Percentiles rank a stretch among this genome's conserved stretches.
phyloP scores from a whole-genome alignment of 352 stramenopile genomes.

The Elongisporangium anandrum region DNA sequence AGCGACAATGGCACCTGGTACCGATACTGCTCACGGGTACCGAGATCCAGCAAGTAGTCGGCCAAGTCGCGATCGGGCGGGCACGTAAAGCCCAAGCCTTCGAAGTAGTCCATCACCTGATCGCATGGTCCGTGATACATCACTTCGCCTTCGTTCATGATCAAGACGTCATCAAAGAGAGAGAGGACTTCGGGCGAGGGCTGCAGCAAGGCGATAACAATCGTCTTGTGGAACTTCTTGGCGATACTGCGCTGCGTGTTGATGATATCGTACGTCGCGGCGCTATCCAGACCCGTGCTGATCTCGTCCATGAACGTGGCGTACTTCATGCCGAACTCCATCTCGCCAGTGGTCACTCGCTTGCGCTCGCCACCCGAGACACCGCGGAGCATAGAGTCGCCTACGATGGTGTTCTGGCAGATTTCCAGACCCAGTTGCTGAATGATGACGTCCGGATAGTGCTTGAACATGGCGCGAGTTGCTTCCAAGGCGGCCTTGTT shows the following conservation, averaged over 20 bases:
- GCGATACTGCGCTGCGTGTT: too few relatives aligned
- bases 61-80: too few relatives aligned
- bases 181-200: too few relatives aligned
- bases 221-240: too few relatives aligned
- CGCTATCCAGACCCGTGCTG: too few relatives aligned
- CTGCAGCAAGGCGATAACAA: too few relatives aligned
- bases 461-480: slow-evolving; percentile 12
- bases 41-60: slow-evolving; percentile 36
- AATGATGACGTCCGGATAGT: slow-evolving; percentile 36
- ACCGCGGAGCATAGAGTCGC: slow-evolving; percentile 32
- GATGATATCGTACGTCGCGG: too few relatives aligned
- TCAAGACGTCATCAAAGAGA: too few relatives aligned
- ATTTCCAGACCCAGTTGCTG: slow-evolving; percentile 33
- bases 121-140: slow-evolving; percentile 52
- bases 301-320: too few relatives aligned
- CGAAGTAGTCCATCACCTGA: slow-evolving; percentile 16
- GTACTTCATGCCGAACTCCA: slow-evolving; percentile 61
- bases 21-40: slow-evolving; percentile 21
- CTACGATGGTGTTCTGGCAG: slow-evolving; percentile 46
- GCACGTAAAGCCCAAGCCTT: slow-evolving; percentile 12
- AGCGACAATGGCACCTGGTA: slow-evolving; percentile 17
- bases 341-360: slow-evolving; percentile 84
- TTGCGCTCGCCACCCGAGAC: slow-evolving; percentile 87
- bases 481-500: too few relatives aligned
- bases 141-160: slow-evolving; percentile 71